Evolutionary conservation across 1,284 basidiomycete species (phyloP), one percentile per base, ranked within the genome.

Genomic region (Omphalotus olearius): DNA sequence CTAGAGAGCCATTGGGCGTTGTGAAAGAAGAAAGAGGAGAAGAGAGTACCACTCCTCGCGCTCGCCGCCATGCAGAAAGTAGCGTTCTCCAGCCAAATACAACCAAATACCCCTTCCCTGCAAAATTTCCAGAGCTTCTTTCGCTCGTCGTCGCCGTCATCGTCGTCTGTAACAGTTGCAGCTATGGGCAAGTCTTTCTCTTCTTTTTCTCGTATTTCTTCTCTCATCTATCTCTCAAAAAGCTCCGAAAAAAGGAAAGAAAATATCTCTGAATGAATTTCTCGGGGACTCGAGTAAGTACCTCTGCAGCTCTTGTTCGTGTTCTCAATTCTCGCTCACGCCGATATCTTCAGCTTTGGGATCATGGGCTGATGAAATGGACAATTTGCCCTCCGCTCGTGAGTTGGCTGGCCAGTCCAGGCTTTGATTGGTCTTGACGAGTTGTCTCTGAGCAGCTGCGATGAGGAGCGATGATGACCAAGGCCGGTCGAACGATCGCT

Each of bases 351-450:
- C 37, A 91, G 89, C 82, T 54, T 72, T 90, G 51, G 92, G 92
- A 64, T 93, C 91, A 64, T 97, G 93, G 93, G 93, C 94, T n/a
- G 93, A 96, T 66, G 93, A 96, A 69, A 93, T 95, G 90, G 93
- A 95, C 57, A 64, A 79, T 39, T 77, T 97, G 54, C 93, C 93
- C 20, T 86, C 82, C 60, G 93, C 91, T 64, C 93, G 93, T 95
- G 70, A 75, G 93, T 74, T 26, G 46, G 44, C 30, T 56, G 42
- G 45, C 51, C 51, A 17, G 49, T 53, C 54, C 44, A 49, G 18
- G n/a, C 45, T 20, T 47, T 52, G 14, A 47, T 39, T 58, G 43
- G 17, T 51, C 35, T 37, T 52, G 53, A 59, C 47, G 39, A 48
- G 54, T 60, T 55, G 46, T 45, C 50, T 60, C 54, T 49, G 52